Percentiles rank a stretch among this genome's conserved stretches.
phyloP scores from a whole-genome alignment of 208 protist genomes.

The Trypanosoma rangeli region DNA sequence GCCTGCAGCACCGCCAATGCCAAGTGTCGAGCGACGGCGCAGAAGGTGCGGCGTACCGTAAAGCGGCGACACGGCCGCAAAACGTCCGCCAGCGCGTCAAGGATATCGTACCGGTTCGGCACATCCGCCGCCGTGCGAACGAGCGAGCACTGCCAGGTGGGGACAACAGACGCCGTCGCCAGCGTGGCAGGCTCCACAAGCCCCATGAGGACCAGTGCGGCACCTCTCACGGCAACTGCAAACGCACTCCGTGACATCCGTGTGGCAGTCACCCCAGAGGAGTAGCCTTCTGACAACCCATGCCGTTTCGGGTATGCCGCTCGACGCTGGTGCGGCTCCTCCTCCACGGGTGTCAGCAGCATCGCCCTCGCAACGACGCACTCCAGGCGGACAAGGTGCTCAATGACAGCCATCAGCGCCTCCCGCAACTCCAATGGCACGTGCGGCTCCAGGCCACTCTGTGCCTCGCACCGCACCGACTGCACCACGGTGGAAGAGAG shows the following conservation, averaged over 20 bases:
- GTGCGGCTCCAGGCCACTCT: background rate
- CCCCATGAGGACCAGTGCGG: conserved; percentile 2
- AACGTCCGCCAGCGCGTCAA: conserved; percentile 24
- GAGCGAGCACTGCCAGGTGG: conserved; percentile 18
- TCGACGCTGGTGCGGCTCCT: background rate
- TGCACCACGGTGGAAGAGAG: conserved; percentile 19
- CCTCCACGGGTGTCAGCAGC: background rate
- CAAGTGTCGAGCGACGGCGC: conserved; percentile 22
- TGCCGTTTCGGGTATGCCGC: background rate
- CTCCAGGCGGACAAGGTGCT: conserved; percentile 21
- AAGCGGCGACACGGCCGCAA: conserved; percentile 14
- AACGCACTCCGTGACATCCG: background rate
- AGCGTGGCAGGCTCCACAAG: conserved; percentile 14
- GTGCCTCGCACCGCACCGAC: background rate
- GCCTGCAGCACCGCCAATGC: conserved; percentile 14
- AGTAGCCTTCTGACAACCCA: background rate
- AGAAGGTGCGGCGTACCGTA: conserved; percentile 17
- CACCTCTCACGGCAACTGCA: background rate
- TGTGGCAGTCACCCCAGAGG: background rate
- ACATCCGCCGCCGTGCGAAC: conserved; percentile 22
- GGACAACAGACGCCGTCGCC: background rate
- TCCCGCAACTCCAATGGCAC: conserved; percentile 20
- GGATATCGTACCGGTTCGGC: conserved; percentile 27
- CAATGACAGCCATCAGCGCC: conserved; percentile 19
- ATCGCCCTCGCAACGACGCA: conserved; percentile 5